Conservation (phyloP, 192 early-diverging fungal genomes). For the Chytriomyces confervae region DNA sequence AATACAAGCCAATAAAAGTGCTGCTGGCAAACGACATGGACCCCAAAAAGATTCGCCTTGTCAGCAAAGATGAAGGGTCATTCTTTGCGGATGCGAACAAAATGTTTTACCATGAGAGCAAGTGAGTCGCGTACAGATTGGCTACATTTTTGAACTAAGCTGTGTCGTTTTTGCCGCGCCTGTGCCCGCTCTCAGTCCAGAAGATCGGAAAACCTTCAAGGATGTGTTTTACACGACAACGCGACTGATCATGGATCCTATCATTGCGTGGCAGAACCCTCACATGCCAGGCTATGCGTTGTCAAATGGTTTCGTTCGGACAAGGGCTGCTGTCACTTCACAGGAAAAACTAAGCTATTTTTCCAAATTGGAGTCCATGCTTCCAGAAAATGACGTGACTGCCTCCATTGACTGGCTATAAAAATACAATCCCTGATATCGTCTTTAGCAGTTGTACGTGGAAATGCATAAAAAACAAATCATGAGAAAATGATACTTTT, state of each 20-base stretch:
- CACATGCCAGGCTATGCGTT: background rate
- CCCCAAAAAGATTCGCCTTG: background rate
- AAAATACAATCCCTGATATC: background rate
- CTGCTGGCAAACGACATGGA: slow-evolving; percentile 19
- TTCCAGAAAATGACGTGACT: background rate
- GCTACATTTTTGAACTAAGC: background rate
- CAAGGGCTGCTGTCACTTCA: background rate
- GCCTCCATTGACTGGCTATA: background rate
- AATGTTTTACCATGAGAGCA: slow-evolving; percentile 34
- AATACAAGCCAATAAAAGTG: slow-evolving; percentile 17
- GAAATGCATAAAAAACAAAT: background rate
- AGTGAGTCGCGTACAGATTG: background rate
- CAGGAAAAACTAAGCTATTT: background rate
- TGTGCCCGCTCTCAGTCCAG: slow-evolving; percentile 3
- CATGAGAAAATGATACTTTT: background rate
- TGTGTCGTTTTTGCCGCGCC: background rate
- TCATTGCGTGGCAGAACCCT: background rate
- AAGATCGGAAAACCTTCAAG: slow-evolving; percentile 25
- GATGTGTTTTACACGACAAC: slow-evolving; percentile 8
- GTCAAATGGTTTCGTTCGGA: background rate
- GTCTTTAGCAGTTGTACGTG: background rate
- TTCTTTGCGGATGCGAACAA: slow-evolving; percentile 12
- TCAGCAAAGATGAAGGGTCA: slow-evolving; percentile 3
- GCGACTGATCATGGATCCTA: slow-evolving; percentile 6
- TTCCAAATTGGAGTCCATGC: background rate